Base-by-base conservation (phyloP, 2,329 filamentous ascomycete genomes). In the Colletotrichum sp. region DNA sequence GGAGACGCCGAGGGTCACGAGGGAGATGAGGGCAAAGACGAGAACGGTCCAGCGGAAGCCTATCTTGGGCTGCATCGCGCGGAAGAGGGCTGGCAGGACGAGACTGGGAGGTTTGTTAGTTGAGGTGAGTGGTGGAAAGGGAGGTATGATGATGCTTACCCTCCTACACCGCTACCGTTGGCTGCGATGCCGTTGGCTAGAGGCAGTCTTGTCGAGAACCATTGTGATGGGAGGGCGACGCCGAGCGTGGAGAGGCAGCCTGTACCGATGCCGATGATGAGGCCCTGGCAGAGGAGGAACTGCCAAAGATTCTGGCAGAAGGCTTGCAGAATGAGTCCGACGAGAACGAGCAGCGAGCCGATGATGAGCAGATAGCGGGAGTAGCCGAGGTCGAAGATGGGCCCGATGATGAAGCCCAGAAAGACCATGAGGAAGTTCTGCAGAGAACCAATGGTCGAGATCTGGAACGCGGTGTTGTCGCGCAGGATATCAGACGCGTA, bases 331-430 rank as follows among this genome's bases (percentile, higher is more conserved):
- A 85, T 76, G 76, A 86, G 81, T 2, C 88, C 87, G 16, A 89
- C 81, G 6, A 87, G 82, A 6, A 86, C 79, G 4, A 88, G 73
- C 63, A 85, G 80, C 3, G 81, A 77, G 13, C 88, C 88, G 3
- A 78, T 74, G 4, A 81, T n/a, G 5, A 90, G 69, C 0, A 89
- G 79, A 6, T 77, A 73, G 13, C 82, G 81, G 38, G 87, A 83
- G 73, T 86, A 83, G 7, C 89, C 89, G 3, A 82, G 80, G 78
- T 90, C 88, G 66, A 84, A 86, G 1, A 88, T 76, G 0, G 85
- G 86, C 0, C 89, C 89, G 4, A 83, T 80, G 12, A 88, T 58
- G 18, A 85, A 77, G 9, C 86, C 85, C 5, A 84, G 76, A 6
- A 86, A 78, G 18, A 86, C 78, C 34, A 90, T 81, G 3, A 90